Conservation (phyloP, 352 stramenopile genomes). For the Elongisporangium anandrum region DNA sequence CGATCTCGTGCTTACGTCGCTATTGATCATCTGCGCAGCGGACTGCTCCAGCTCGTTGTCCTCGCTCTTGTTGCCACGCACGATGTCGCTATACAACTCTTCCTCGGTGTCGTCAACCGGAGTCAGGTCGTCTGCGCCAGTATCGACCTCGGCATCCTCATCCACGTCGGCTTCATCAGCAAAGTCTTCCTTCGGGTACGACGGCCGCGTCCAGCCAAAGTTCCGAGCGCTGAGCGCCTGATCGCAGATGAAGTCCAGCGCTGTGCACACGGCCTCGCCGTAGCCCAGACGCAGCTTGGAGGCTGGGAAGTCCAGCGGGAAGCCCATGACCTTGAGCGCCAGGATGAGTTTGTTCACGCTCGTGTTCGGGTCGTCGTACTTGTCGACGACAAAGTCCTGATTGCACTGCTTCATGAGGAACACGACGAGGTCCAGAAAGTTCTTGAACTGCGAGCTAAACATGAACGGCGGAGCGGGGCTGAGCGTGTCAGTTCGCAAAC, state of each 20-base stretch:
- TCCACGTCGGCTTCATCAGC: constrained; percentile 74
- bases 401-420: constrained; percentile 74
- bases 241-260: constrained; percentile 82
- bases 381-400: constrained; percentile 82
- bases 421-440: constrained; percentile 65
- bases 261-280: constrained; percentile 66
- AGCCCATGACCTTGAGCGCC: constrained; percentile 75
- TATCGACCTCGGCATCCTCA: constrained; percentile 59
- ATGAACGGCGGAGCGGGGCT: not conserved
- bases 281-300: constrained; percentile 77
- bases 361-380: constrained; percentile 86
- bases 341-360: constrained; percentile 88
- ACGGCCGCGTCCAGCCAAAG: constrained; percentile 61
- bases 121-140: constrained; percentile 29
- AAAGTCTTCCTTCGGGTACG: constrained; percentile 81
- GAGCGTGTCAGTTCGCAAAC: not conserved
- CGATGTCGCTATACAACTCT: constrained; percentile 61
- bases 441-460: constrained; percentile 71
- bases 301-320: constrained; percentile 75
- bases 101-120: constrained; percentile 39
- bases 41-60: constrained; percentile 62
- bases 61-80: constrained; percentile 33
- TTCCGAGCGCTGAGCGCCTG: constrained; percentile 58
- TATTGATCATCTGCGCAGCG: constrained; percentile 85
- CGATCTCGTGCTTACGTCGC: constrained; percentile 23